Base-by-base conservation (phyloP, 805 yeast species). In the Starmerella scarabaei region DNA sequence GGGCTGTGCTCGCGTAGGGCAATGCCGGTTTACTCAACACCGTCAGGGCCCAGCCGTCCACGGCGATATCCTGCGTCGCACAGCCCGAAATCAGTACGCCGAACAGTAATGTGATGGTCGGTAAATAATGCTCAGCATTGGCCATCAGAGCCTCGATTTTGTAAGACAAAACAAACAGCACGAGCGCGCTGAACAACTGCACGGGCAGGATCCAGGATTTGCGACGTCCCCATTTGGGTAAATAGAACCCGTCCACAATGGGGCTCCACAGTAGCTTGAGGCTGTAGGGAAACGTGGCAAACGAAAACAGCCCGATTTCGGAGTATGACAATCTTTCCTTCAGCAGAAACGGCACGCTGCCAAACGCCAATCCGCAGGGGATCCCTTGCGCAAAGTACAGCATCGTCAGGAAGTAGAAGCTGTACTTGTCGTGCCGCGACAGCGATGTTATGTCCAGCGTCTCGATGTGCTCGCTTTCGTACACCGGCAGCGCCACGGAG, bases 31-130 rank as follows among this genome's bases (percentile, higher is more conserved):
- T 75, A 15, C 86, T 75, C 38, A 91, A 65, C 30, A 88, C 75
- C 1, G 95, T 91, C 54, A 91, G 64, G 0, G 97, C 96, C 98
- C 98, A 91, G 9, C 98, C 97, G 62, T 91, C 98, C 18, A 91
- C 98, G 0, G 98, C 97, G 41, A 91, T 91, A 57, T 91, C 98
- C 60, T 91, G 98, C 0, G 98, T 88, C 1, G 97, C 96, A 63
- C 96, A 86, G 44, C 86, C 67, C 42, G 88, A 72, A 24, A 91
- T 91, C 43, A 91, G 64, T 18, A 74, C 48, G 52, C 86, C 81
- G 60, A 91, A 91, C 41, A 74, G 68, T 36, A 65, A 50, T 0
- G 97, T 83, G 45, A 91, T 71, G 3, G 61, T 55, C 12, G 62
- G 53, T 43, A 84, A 62, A 48, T 76, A 65, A 21, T 58, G 45